A percentile compares a stretch with the other conserved stretches of the same genome.
Evolutionary conservation across 495 filamentous ascomycete genomes (phyloP).

Genomic region (Hypoxylon intermedium): DNA sequence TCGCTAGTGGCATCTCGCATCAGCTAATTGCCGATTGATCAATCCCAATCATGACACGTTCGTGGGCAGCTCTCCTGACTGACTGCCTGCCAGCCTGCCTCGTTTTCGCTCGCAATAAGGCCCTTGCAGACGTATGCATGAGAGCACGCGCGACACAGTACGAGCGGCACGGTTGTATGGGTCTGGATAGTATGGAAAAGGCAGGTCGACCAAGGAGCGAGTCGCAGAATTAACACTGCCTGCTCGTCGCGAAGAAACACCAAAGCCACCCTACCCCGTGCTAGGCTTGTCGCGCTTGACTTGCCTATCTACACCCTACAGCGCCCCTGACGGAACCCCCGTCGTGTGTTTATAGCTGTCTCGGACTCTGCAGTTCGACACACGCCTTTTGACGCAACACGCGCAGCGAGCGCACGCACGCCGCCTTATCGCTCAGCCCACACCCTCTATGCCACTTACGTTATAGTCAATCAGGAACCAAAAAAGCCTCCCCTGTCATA

Average conservation of each 20-base stretch:
- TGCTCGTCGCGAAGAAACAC: conserved; percentile 35
- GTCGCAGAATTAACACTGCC: conserved; percentile 38
- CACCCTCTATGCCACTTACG: conserved; percentile 25
- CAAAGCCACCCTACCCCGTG: conserved; percentile 37
- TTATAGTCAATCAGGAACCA: conserved; percentile 38
- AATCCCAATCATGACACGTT: conserved; percentile 22
- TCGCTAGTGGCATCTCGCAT: conserved; percentile 14
- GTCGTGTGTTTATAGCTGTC: conserved; percentile 18
- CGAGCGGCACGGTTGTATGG: conserved; percentile 13
- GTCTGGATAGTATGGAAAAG: conserved; percentile 30
- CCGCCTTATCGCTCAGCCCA: conserved; percentile 20
- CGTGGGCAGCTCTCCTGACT: conserved; percentile 4
- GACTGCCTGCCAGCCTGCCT: background rate
- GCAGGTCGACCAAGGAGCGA: conserved; percentile 32
- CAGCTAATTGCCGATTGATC: conserved; percentile 27
- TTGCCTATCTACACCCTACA: conserved; percentile 23
- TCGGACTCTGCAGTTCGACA: conserved; percentile 16
- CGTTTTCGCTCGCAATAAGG: conserved; percentile 20
- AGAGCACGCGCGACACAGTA: conserved; percentile 27
- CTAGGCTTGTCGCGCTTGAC: conserved; percentile 33
- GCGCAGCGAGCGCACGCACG: conserved; percentile 22
- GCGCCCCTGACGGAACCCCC: background rate
- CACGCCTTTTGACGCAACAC: conserved; percentile 33
- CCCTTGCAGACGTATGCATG: conserved; percentile 38
- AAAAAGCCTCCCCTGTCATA: conserved; percentile 34